Evolutionary conservation across 2,329 filamentous ascomycete species (phyloP).

Genomic region (Claviceps sp.): DNA sequence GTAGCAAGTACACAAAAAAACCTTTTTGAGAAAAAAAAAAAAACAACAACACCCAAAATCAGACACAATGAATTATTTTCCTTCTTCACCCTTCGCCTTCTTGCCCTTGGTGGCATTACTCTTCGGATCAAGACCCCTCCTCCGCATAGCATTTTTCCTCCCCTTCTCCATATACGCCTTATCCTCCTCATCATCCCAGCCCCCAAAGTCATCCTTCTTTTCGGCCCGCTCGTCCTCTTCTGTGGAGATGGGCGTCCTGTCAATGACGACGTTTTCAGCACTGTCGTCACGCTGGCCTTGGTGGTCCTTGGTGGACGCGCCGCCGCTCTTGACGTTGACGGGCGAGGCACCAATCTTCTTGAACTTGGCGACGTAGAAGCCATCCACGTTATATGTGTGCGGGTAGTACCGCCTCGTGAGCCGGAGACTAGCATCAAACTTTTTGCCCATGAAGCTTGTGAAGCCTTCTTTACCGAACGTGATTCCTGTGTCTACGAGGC

Average conservation of each 20-base stretch:
- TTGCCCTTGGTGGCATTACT: constrained; percentile 26
- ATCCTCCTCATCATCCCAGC: constrained; percentile 64
- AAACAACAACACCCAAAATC: not conserved
- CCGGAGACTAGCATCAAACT: constrained; percentile 74
- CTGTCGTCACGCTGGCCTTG: not conserved
- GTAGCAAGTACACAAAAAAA: too few species aligned
- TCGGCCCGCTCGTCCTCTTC: constrained; percentile 25
- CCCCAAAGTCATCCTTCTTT: constrained; percentile 48
- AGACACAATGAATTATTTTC: not conserved
- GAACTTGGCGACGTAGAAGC: constrained; percentile 97
- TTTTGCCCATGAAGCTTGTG: constrained; percentile 79
- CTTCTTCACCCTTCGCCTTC: not conserved
- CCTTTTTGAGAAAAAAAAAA: not conserved
- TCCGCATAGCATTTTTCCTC: constrained; percentile 59
- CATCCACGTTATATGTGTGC: constrained; percentile 88
- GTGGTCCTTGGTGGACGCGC: constrained; percentile 3
- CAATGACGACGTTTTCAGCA: constrained; percentile 31
- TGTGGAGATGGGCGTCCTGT: constrained; percentile 53
- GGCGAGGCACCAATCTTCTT: constrained; percentile 79
- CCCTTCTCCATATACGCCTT: constrained; percentile 56
- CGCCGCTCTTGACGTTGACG: constrained; percentile 33
- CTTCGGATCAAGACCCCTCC: constrained; percentile 60
- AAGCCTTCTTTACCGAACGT: constrained; percentile 89
- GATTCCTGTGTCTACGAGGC: constrained; percentile 81
- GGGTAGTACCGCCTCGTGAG: constrained; percentile 79